phyloP scores from a whole-genome alignment of 2,329 filamentous ascomycete species.

The Akanthomyces muscarius region DNA sequence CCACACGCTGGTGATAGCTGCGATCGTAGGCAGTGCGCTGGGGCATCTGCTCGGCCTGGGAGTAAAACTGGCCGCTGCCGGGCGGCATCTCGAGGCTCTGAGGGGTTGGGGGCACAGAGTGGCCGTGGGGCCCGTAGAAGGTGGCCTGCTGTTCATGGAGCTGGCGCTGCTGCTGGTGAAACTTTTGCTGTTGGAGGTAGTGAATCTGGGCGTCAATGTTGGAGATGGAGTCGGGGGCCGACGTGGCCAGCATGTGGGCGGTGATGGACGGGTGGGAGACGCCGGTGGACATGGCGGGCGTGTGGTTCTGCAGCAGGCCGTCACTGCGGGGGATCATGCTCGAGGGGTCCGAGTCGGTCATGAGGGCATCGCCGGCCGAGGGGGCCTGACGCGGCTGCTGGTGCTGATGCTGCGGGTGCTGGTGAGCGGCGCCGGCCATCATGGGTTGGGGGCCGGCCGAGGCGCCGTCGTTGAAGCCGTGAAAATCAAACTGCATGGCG shows the following conservation, averaged over 20 bases:
- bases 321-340: constrained; percentile 29
- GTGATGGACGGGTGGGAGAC: constrained; percentile 43
- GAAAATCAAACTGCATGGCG: constrained; percentile 55
- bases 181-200: constrained; percentile 59
- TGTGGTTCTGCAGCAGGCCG: constrained; percentile 41
- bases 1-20: constrained; percentile 60
- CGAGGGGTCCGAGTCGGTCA: constrained; percentile 31
- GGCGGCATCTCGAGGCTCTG: constrained; percentile 74
- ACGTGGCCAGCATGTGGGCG: constrained; percentile 40
- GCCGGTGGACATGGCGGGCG: constrained; percentile 46
- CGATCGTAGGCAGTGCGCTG: constrained; percentile 61
- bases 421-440: constrained; percentile 8
- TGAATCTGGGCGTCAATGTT: constrained; percentile 64
- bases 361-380: constrained; percentile 33
- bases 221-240: constrained; percentile 48
- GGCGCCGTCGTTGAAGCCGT: constrained; percentile 45
- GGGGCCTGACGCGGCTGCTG: constrained; percentile 24
- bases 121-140: constrained; percentile 51
- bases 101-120: constrained; percentile 72
- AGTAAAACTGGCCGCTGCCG: constrained; percentile 54
- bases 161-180: constrained; percentile 57
- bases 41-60: constrained; percentile 49
- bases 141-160: constrained; percentile 54
- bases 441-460: constrained; percentile 29
- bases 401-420: constrained; percentile 2